Conservation (phyloP, 805 yeast species). For the Isabelozyma pseudorhagii region DNA sequence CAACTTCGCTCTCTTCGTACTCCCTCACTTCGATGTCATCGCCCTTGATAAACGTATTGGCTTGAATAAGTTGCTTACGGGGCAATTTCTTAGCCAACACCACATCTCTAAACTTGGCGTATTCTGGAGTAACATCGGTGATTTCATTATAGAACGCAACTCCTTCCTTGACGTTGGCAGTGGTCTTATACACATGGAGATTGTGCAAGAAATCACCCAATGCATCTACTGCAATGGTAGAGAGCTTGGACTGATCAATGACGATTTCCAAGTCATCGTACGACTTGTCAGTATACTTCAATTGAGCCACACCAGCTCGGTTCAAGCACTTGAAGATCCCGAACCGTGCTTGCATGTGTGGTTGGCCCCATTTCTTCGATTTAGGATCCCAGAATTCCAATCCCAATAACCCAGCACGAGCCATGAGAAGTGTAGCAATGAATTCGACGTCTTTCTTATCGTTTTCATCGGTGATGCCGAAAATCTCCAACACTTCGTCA, state of each 20-base stretch:
- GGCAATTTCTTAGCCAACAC: slow-evolving; percentile 75
- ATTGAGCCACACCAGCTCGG: slow-evolving; percentile 60
- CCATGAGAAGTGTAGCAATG: slow-evolving; percentile 76
- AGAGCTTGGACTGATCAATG: slow-evolving; percentile 61
- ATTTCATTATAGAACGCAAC: slow-evolving; percentile 59
- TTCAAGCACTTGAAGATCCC: slow-evolving; percentile 76
- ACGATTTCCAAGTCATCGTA: slow-evolving; percentile 59
- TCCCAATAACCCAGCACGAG: slow-evolving; percentile 80
- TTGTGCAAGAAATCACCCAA: slow-evolving; percentile 67
- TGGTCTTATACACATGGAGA: slow-evolving; percentile 75
- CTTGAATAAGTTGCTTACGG: slow-evolving; percentile 80
- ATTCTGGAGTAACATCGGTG: slow-evolving; percentile 63
- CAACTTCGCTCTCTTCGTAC: slow-evolving; percentile 68
- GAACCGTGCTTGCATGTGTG: slow-evolving; percentile 92
- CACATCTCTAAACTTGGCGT: slow-evolving; percentile 62
- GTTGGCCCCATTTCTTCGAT: slow-evolving; percentile 85
- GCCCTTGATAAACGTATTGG: slow-evolving; percentile 55
- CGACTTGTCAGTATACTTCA: slow-evolving; percentile 45
- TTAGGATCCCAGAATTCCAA: slow-evolving; percentile 86
- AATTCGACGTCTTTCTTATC: slow-evolving; percentile 64
- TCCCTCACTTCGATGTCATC: slow-evolving; percentile 58
- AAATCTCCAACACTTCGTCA: slow-evolving; percentile 60
- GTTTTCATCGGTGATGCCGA: slow-evolving; percentile 56
- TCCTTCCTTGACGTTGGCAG: slow-evolving; percentile 70
- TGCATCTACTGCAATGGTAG: slow-evolving; percentile 67